phyloP scores from a whole-genome alignment of 768 basidiomycete genomes.

The Mycena crocata region DNA sequence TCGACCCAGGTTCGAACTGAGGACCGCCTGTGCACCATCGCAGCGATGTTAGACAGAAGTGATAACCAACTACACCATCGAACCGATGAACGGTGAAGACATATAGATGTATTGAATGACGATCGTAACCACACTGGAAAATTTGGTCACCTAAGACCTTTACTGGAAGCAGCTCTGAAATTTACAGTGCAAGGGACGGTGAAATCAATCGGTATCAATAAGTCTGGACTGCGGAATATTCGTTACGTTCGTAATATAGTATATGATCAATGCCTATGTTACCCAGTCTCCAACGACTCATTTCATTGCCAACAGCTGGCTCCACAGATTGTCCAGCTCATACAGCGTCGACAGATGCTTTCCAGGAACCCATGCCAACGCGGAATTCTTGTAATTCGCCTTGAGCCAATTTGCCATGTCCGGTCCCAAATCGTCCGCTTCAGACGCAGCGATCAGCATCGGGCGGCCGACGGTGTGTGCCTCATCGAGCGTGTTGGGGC shows the following conservation, averaged over 20 bases:
- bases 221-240: no score
- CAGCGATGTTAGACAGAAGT: constrained; percentile 24
- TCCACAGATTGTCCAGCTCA: constrained; percentile 60
- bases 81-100: no score
- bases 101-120: no score
- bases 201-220: no score
- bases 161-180: no score
- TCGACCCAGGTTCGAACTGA: constrained; percentile 30
- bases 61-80: constrained; percentile 29
- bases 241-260: no score
- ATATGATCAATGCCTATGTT: no score
- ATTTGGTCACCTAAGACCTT: no score
- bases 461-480: constrained; percentile 53
- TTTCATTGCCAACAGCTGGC: constrained; percentile 41
- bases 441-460: constrained; percentile 58
- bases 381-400: constrained; percentile 57
- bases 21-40: constrained; percentile 20
- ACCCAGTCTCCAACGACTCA: no score
- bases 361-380: constrained; percentile 55
- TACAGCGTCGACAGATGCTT: constrained; percentile 62
- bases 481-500: constrained; percentile 55
- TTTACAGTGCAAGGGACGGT: no score
- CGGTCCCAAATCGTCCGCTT: constrained; percentile 56
- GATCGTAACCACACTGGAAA: no score
- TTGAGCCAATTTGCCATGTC: constrained; percentile 63